Percentiles rank a stretch among this genome's conserved stretches.
Conservation (phyloP, 768 basidiomycete genomes). For the Candolleomyces eurysporus region DNA sequence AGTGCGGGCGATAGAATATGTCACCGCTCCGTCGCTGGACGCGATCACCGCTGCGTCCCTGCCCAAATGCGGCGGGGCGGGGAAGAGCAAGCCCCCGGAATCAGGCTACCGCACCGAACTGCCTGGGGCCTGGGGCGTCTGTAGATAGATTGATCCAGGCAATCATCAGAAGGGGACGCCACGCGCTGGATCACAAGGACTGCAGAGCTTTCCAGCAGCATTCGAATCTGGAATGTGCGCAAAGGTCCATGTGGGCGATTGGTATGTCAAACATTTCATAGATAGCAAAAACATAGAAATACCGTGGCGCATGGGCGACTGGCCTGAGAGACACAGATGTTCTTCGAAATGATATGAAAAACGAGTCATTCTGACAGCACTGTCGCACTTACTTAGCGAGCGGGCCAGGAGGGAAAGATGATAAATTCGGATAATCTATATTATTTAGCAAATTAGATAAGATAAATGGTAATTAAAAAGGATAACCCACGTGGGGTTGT, state of each 20-base stretch:
- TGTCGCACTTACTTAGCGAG: background rate
- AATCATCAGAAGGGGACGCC: background rate
- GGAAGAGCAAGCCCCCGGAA: background rate
- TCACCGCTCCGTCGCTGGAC: background rate
- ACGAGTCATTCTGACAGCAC: too few species aligned
- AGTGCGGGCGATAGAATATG: background rate
- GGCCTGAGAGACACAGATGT: too few species aligned
- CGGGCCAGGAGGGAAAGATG: background rate
- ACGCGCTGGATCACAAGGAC: constrained; percentile 1
- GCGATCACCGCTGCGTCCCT: too few species aligned
- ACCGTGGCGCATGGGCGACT: too few species aligned
- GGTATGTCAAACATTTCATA: background rate
- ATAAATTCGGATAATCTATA: background rate
- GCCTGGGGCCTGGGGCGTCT: background rate
- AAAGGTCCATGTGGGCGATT: background rate
- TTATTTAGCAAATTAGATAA: background rate
- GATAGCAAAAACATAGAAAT: too few species aligned
- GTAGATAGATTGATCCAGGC: background rate
- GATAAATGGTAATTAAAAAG: constrained; percentile 13
- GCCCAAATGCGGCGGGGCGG: background rate
- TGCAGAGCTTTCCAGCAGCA: background rate
- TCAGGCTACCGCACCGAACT: background rate
- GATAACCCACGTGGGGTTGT: constrained; percentile 15
- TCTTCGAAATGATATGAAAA: too few species aligned
- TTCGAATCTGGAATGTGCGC: background rate